Evolutionary conservation across 495 filamentous ascomycete species (phyloP), one percentile per base, ranked within the genome.

Genomic region (Aspergillus conjunctus): DNA sequence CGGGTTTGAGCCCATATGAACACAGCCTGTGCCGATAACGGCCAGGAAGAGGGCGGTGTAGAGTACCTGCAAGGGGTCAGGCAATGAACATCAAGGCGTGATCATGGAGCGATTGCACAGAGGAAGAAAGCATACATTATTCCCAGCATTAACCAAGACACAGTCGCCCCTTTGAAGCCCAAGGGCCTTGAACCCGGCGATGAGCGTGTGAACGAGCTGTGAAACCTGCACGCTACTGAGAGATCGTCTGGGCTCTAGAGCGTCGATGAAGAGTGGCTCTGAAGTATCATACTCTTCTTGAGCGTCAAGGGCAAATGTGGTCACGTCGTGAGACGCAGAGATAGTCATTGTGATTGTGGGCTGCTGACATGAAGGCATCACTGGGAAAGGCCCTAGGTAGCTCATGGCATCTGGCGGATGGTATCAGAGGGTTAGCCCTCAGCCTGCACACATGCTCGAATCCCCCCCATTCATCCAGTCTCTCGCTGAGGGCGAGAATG

Each of bases 101-200:
- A 26, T 26, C 26, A 26, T 26, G 26, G 26, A 26, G n/a, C n/a
- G n/a, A n/a, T n/a, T 26, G 26, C 26, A n/a, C 14, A 9, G 15
- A 34, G 3, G 30, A 59, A 30, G 11, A 12, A 2, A 3, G 63
- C 66, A 61, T 53, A 83, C 81, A 62, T 81, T 81, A 56, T 88
- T 88, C 60, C 84, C 84, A 22, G 84, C 71, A 56, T 85, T 79
- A 22, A 87, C 59, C 58, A 85, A 73, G 7, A 87, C 81, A 60
- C 75, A 81, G 65, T 86, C 81, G 2, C 83, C 85, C 7, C 65
- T 68, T 58, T 79, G 64, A 31, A 86, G 4, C 43, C 43, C 54
- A 31, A 80, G 73, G 14, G 73, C 75, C 39, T 75, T 77, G 48
- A 87, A 71, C 1, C 85, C 84, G 3, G 81, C 81, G 12, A 78